These are phyloP conservation scores for Diaporthe aspalathi DNA, from an alignment of 2,329 filamentous ascomycete genomes.

Conservation along the genomic window DNA sequence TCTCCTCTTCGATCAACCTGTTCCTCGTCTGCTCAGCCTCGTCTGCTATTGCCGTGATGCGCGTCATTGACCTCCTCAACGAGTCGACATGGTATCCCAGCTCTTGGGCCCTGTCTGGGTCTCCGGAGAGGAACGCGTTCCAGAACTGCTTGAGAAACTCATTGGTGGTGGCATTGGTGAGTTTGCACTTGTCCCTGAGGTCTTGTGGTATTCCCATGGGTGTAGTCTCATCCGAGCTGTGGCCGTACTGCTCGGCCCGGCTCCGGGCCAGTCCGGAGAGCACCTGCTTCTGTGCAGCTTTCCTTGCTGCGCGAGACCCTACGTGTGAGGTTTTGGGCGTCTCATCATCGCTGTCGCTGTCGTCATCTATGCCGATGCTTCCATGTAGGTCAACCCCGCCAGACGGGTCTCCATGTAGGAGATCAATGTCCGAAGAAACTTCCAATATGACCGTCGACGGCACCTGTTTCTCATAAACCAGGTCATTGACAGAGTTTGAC, in stretches of 20 bases:
- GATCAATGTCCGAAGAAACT: slow-evolving; percentile 71
- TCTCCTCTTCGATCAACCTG: slow-evolving; percentile 73
- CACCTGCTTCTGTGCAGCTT: slow-evolving; percentile 73
- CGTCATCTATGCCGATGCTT: slow-evolving; percentile 76
- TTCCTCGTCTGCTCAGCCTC: slow-evolving; percentile 82
- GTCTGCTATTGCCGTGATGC: slow-evolving; percentile 83
- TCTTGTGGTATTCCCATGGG: slow-evolving; percentile 68
- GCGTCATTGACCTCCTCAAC: slow-evolving; percentile 78
- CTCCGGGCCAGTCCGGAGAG: slow-evolving; percentile 73
- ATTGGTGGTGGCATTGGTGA: slow-evolving; percentile 90
- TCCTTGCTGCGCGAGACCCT: slow-evolving; percentile 76
- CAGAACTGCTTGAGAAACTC: slow-evolving; percentile 99
- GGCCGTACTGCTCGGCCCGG: slow-evolving; percentile 68
- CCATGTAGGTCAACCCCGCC: slow-evolving; percentile 70
- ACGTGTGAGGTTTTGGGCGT: slow-evolving; percentile 63
- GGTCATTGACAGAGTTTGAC: slow-evolving; percentile 55
- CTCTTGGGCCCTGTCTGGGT: slow-evolving; percentile 82
- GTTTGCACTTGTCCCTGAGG: slow-evolving; percentile 67
- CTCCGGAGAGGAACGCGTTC: slow-evolving; percentile 89
- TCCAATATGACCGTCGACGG: slow-evolving; percentile 74
- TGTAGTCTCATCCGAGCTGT: slow-evolving; percentile 58
- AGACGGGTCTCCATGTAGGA: slow-evolving; percentile 59
- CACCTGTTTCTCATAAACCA: slow-evolving; percentile 75
- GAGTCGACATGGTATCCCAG: slow-evolving; percentile 86
- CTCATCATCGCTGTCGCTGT: slow-evolving; percentile 76